Conservation (phyloP, 257 asterid species). For the Paulownia fortunei region DNA sequence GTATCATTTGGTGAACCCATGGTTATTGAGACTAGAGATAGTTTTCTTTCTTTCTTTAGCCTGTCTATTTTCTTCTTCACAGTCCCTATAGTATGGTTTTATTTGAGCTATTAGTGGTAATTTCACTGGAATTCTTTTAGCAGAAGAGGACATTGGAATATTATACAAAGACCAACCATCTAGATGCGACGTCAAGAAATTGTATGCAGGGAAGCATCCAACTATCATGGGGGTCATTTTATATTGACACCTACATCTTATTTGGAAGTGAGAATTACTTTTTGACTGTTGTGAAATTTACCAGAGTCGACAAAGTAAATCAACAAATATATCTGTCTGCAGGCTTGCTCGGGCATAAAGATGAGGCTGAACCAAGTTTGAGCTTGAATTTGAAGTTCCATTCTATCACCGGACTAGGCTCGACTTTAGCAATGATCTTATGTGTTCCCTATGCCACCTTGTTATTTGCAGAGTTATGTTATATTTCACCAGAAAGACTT, state of each 20-base stretch:
- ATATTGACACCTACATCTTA: too few relatives aligned
- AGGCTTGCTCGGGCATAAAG: too few relatives aligned
- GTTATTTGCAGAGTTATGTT: too few relatives aligned
- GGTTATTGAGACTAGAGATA: conserved; percentile 16
- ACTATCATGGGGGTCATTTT: too few relatives aligned
- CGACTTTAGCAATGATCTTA: too few relatives aligned
- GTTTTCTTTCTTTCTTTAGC: neutral
- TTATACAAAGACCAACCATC: neutral
- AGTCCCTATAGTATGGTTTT: neutral
- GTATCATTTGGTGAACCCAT: conserved; percentile 36
- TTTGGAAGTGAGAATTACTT: too few relatives aligned
- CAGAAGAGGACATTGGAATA: neutral
- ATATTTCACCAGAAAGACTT: too few relatives aligned
- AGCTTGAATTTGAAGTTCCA: too few relatives aligned
- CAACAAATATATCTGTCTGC: neutral
- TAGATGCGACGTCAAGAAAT: neutral
- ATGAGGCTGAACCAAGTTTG: too few relatives aligned
- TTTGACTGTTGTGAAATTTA: neutral
- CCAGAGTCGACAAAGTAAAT: neutral
- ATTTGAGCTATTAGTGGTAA: neutral
- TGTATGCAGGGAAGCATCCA: neutral
- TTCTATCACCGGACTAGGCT: too few relatives aligned
- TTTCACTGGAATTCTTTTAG: neutral
- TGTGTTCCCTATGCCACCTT: too few relatives aligned
- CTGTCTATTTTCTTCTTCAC: neutral